Evolutionary conservation across 306 rosid genomes (phyloP), one percentile per base, ranked within the genome.

Genomic region (Pyrus pyrifolia): DNA sequence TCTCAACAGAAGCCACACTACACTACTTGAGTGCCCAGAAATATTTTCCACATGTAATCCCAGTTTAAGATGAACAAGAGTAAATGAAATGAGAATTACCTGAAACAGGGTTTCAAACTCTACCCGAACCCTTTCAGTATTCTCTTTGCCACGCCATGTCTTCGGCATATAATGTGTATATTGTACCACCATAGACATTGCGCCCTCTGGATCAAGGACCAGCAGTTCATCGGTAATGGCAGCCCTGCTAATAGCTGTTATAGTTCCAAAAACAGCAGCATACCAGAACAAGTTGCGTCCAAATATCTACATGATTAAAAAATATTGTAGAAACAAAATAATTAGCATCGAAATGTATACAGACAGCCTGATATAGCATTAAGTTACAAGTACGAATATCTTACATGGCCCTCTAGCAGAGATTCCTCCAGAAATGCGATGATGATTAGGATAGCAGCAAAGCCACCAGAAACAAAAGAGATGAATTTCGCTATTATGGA

Each of bases 251-350:
- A 92, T 85, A 6, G 98, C 98, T 49, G 96, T 92, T 82, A 92
- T 87, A 73, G 97, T 80, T 78, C 98, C 97, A 85, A 90, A 95
- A 80, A 92, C 92, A 81, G 97, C 96, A 83, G 91, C 97, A 82
- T 96, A 96, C 99, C 97, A 96, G 51, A 96, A 74, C 89, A 96
- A 89, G 86, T 91, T 96, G 85, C 91, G 98, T 52, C 97, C 99
- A 80, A 88, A 89, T 82, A 95, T 89, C 99, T 95, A 79, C 72
- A 55, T 62, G 62, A 30, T 55, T 29, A 33, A 69, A 27, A 79
- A 68, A 67, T 21, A 29, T 23, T 70, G 10, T 68, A 44, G 8
- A 76, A 66, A 64, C 42, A 76, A 57, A 29, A 49, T 52, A 73
- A 33, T 27, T 49, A 68, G 49, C 45, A 68, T 59, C 52, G 17